Base-by-base conservation (phyloP, 768 basidiomycete genomes). In the Agaricus sinodeliciosus region DNA sequence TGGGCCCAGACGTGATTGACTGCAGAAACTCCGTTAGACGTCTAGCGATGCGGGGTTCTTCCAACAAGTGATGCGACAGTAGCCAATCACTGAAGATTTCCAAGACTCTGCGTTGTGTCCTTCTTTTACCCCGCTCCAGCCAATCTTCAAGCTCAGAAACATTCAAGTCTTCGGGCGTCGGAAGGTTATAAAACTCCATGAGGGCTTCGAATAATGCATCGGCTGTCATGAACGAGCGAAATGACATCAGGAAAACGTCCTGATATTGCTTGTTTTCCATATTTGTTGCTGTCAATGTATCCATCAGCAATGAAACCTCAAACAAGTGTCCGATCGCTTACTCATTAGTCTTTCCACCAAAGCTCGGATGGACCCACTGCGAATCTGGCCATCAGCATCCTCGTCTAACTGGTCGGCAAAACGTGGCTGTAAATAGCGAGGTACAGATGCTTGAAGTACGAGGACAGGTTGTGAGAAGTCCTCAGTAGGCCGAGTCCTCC, bases 241-340 rank as follows among this genome's bases (percentile, higher is more conserved):
- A 91, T 13, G 91, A 94, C 67, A 81, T 83, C 42, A 94, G 73
- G 70, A 95, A 94, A n/a, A 80, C 75, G 28, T 75, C 72, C 25
- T 75, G 72, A 63, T 76, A 86, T 9, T 63, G 51, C 19, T 58
- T 63, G 41, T 57, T 55, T 44, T 63, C 63, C 16, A 59, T 50
- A 52, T 39, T 40, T 57, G 49, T 56, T 65, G 57, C 65, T 65
- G 51, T 34, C 28, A 59, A 44, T 43, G n/a, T 25, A 40, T 53
- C 4, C 39, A 35, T 40, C 27, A 28, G 7, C 16, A 22, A 25
- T n/a, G 13, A 7, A n/a, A 13, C 11, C 7, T 31, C 31, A 31
- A 13, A n/a, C 12, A 2, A 3, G 35, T n/a, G 35, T 36, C 3
- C 25, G 19, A 31, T 34, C 13, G 41, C 52, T 25, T 48, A 54